These are phyloP conservation scores for Vaucheria bursata DNA, from an alignment of 352 stramenopile species.

Conservation along the genomic window DNA sequence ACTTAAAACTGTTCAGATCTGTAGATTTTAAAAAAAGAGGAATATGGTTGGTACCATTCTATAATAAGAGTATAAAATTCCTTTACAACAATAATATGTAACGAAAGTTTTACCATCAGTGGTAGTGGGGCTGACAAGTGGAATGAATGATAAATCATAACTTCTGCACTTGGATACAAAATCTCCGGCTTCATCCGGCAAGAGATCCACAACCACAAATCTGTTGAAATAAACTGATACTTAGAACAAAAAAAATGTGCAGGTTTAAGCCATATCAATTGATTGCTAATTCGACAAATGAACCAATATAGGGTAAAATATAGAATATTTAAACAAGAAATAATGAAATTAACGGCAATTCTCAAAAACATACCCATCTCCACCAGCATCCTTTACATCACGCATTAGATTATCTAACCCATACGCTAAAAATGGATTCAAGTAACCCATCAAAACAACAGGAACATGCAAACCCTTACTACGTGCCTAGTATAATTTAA, in stretches of 20 bases:
- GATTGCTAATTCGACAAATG: too few relatives aligned
- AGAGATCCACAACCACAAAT: constrained; percentile 96
- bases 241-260: background rate
- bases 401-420: constrained; percentile 81
- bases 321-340: background rate
- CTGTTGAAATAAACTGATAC: constrained; percentile 74
- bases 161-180: constrained; percentile 78
- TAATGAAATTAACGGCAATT: background rate
- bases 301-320: too few relatives aligned
- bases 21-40: background rate
- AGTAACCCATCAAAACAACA: constrained; percentile 97
- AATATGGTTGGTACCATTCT: constrained; percentile 48
- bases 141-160: constrained; percentile 82
- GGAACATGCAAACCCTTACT: constrained; percentile 78
- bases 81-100: constrained; percentile 14
- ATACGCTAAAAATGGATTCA: constrained; percentile 96
- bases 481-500: constrained; percentile 57
- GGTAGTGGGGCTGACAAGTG: constrained; percentile 90
- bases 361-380: constrained; percentile 1
- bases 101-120: constrained; percentile 68
- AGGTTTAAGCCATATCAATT: too few relatives aligned
- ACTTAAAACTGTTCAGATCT: too few relatives aligned
- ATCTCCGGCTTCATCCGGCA: constrained; percentile 79
- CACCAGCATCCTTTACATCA: constrained; percentile 49
- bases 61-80: constrained; percentile 70